Conservation (phyloP, 2,329 filamentous ascomycete genomes). For the Aquanectria penicillioides region DNA sequence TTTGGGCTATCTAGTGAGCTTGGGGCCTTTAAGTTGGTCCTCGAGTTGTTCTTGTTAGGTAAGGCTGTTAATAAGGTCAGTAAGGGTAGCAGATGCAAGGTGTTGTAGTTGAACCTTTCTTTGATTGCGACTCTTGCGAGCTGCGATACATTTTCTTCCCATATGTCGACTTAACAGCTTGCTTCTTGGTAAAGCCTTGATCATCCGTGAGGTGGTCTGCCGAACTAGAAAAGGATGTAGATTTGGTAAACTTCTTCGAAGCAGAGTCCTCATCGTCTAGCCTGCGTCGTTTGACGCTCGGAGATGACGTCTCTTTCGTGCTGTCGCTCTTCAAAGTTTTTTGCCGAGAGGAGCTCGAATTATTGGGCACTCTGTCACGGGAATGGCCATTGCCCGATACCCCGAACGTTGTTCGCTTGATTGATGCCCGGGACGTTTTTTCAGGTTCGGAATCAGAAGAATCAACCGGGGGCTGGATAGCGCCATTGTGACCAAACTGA, state of each 20-base stretch:
- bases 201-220: conserved; percentile 35
- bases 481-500: background rate
- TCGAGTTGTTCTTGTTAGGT: conserved; percentile 25
- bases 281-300: conserved; percentile 31
- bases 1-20: conserved; percentile 30
- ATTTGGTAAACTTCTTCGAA: background rate
- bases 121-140: conserved; percentile 37
- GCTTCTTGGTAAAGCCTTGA: conserved; percentile 37
- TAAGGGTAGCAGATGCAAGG: background rate
- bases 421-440: conserved; percentile 40
- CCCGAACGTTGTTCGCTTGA: conserved; percentile 47
- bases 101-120: conserved; percentile 27
- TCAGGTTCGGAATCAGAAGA: conserved; percentile 42
- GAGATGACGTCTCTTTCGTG: conserved; percentile 5
- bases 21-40: conserved; percentile 20
- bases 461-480: background rate
- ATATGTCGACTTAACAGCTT: conserved; percentile 39
- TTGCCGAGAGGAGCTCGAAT: conserved; percentile 2
- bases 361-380: conserved; percentile 13
- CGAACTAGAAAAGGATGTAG: conserved; percentile 23
- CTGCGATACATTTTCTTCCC: conserved; percentile 25
- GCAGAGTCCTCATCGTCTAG: background rate
- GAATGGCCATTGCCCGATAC: conserved; percentile 2
- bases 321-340: background rate
- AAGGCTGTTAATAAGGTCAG: conserved; percentile 1